These are phyloP conservation scores for Brettanomyces custersianus DNA, from an alignment of 805 yeast genomes.

Conservation along the genomic window DNA sequence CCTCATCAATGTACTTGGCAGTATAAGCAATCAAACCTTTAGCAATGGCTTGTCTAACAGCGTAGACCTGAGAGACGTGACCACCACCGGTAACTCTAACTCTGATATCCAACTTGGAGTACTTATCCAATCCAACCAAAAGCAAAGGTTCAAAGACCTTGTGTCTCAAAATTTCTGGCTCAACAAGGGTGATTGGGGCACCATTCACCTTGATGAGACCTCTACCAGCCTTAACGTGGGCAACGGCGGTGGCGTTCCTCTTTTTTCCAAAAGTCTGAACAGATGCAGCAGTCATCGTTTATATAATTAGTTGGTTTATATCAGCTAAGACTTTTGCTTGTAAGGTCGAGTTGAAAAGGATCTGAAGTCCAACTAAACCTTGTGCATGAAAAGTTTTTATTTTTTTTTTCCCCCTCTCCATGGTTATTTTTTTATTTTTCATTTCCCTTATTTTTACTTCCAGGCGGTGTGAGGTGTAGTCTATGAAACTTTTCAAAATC, in stretches of 20 bases:
- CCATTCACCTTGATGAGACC: conserved; percentile 99
- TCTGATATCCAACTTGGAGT: conserved; percentile 97
- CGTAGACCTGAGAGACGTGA: conserved; percentile 99
- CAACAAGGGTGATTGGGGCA: conserved; percentile 96
- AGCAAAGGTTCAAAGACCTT: conserved; percentile 99
- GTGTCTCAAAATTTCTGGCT: conserved; percentile 98
- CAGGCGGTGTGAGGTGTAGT: too few relatives aligned
- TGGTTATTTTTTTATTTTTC: too few relatives aligned
- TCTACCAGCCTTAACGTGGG: conserved; percentile 98
- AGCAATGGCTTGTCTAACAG: conserved; percentile 99
- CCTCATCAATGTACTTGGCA: conserved; percentile 99
- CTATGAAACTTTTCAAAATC: too few relatives aligned
- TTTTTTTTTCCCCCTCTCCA: too few relatives aligned
- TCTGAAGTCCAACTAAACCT: too few relatives aligned
- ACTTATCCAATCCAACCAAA: conserved; percentile 97
- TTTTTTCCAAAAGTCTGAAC: conserved; percentile 83
- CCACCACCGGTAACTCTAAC: conserved; percentile 99
- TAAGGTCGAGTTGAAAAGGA: too few relatives aligned
- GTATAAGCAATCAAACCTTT: conserved; percentile 99
- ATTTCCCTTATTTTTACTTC: too few relatives aligned
- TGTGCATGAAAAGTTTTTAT: too few relatives aligned
- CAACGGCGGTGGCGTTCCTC: conserved; percentile 99
- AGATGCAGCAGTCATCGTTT: too few relatives aligned
- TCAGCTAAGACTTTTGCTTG: too few relatives aligned
- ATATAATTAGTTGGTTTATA: too few relatives aligned